Evolutionary conservation across 495 filamentous ascomycete genomes (phyloP).

Genomic region (Aspergillus cristatus): DNA sequence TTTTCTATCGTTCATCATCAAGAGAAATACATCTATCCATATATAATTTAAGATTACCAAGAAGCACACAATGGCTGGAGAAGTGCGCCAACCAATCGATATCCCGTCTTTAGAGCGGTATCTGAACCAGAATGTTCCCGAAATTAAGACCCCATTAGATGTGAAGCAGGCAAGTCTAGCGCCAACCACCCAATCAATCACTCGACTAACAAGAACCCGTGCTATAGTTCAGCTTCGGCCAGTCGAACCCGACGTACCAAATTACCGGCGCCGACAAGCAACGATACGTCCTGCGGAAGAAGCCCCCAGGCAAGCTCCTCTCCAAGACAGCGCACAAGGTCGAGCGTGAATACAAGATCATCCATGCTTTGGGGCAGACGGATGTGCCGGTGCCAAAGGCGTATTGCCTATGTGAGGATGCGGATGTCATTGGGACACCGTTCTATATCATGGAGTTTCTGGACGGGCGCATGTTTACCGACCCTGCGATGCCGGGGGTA

Average conservation of each 20-base stretch:
- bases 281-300: conserved; percentile 86
- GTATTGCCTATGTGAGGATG: conserved; percentile 79
- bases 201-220: background rate
- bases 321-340: conserved; percentile 92
- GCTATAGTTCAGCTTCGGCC: conserved; percentile 82
- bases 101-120: conserved; percentile 66
- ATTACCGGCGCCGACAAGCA: conserved; percentile 57
- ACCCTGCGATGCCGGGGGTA: conserved; percentile 73
- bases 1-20: no score
- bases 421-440: conserved; percentile 67
- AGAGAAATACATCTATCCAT: no score
- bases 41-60: background rate
- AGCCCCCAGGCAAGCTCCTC: conserved; percentile 83
- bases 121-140: conserved; percentile 62
- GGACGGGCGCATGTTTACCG: conserved; percentile 84
- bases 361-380: conserved; percentile 68
- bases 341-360: conserved; percentile 87
- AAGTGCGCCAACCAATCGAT: conserved; percentile 82
- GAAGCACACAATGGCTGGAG: conserved; percentile 63
- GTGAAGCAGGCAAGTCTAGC: conserved; percentile 77
- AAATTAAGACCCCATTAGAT: conserved; percentile 71
- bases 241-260: conserved; percentile 95
- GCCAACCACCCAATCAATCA: background rate
- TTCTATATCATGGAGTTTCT: conserved; percentile 98
- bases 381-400: conserved; percentile 82